phyloP scores from a whole-genome alignment of 2,329 filamentous ascomycete genomes.

The Chaetomiaceae sp. region DNA sequence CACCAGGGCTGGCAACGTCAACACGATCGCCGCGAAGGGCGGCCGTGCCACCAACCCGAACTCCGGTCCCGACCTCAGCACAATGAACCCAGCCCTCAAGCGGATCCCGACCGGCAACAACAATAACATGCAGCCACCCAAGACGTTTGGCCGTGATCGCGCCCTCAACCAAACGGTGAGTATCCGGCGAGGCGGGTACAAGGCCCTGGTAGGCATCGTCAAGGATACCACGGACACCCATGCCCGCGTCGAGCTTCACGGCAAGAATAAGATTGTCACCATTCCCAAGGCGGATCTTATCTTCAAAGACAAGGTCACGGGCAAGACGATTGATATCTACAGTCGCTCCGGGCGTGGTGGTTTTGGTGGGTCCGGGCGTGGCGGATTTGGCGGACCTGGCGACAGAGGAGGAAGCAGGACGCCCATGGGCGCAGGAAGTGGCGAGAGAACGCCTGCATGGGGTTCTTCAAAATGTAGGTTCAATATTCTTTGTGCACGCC shows the following conservation, averaged over 20 bases:
- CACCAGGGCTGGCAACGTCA: conserved; percentile 76
- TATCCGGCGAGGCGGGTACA: conserved; percentile 81
- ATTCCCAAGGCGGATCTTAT: conserved; percentile 76
- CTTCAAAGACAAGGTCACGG: conserved; percentile 80
- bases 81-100: conserved; percentile 90
- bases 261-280: conserved; percentile 86
- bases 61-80: conserved; percentile 71
- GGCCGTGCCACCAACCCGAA: conserved; percentile 63
- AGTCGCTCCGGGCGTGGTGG: conserved; percentile 42
- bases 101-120: conserved; percentile 57
- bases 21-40: conserved; percentile 90
- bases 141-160: conserved; percentile 73
- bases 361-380: conserved; percentile 23
- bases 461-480: conserved; percentile 60
- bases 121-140: conserved; percentile 59
- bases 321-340: conserved; percentile 70
- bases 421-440: conserved; percentile 55
- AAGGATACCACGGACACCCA: conserved; percentile 86
- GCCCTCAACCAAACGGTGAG: conserved; percentile 89
- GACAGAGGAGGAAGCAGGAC: conserved; percentile 67
- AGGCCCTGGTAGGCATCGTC: conserved; percentile 89
- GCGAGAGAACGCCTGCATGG: conserved; percentile 74
- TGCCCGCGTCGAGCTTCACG: conserved; percentile 88
- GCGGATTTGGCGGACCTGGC: conserved; percentile 35
- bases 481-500: no score